Base-by-base conservation (phyloP, 1,139 yeast genomes). In the Pichia sp. region DNA sequence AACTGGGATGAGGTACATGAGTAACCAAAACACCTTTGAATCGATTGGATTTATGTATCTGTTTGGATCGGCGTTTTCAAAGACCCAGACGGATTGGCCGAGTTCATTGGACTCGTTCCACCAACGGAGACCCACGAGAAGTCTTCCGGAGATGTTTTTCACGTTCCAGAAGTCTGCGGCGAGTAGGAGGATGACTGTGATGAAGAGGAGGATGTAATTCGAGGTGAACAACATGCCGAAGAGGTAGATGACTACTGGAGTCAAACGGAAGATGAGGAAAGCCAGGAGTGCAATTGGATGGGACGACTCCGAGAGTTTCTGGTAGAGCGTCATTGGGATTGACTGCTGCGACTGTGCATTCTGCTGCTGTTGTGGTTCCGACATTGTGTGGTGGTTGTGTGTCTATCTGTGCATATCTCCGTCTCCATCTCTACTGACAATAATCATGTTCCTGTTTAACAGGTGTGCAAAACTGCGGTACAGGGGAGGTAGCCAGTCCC, bases 131-230 rank as follows among this genome's bases (percentile, higher is more conserved):
- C 97, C 98, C 7, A 93, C 98, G 48, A 93, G 68, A 46, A 88
- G 75, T 52, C 98, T 72, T 0, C 99, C 99, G 15, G 95, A 75
- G 15, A 93, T 87, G 65, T 93, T 93, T 62, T 93, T 93, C 38
- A 89, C 82, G 61, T 88, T 85, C 96, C 97, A 93, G 62, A 93
- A 93, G 65, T 93, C 99, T 1, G 89, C 89, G 0, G 96, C 85
- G 27, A 88, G 74, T 28, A 90, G 70, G 21, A 93, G 69, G 6
- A 90, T 80, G 39, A 89, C 81, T 11, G 82, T 65, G 28, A 93
- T 90, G 69, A 93, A 93, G 58, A 88, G 81, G 42, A 88, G 71
- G 11, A 88, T 84, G 61, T 84, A 85, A 56, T 77, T 75, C 48
- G 76, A 75, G 28, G 85, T 79, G 61, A 87, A 76, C 42, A 86